Evolutionary conservation across 768 basidiomycete genomes (phyloP), one percentile per base, ranked within the genome.

Genomic region (Cystobasidium onofrii): DNA sequence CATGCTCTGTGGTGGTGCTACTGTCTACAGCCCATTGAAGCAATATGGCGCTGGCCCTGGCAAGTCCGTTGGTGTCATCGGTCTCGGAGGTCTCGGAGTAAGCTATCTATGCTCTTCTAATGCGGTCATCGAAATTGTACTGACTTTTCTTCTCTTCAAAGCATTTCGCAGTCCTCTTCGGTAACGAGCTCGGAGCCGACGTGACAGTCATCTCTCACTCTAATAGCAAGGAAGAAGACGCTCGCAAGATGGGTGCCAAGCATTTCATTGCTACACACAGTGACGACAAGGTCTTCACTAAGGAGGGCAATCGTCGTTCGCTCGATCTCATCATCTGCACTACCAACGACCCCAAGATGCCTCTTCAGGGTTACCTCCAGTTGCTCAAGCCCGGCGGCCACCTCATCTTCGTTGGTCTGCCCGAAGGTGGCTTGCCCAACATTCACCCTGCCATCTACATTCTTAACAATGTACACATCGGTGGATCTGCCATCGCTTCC

Each of bases 1-100:
- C 6, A 85, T 88, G 85, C 80, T 88, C 57, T 89, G 87, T 76
- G 87, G 83, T 7, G 87, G 87, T 36, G 78, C 88, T n/a, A 88
- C 88, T 6, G 85, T 86, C 10, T 88, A 83, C 81, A 87, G 86
- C 0, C 87, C 88, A 18, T 81, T 89, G 20, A 82, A 84, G 41
- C 86, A 86, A 0, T 85, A 86, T 1, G 87, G 87, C 25, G 86
- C 85, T 81, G 75, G 75, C 17, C 84, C 74, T 86, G 70, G 73
- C 10, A 85, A 83, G 74, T 85, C 88, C 73, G 87, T 89, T 76
- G 88, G 87, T 54, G 80, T 89, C 52, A 82, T 89, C 75, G 88
- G 88, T 52, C 84, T 89, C 43, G 88, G 88, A 43, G 88, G 87
- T 23, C 80, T 87, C 25, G 73, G 73, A 17, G 50, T 62, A 34